Percentiles rank a stretch among this genome's conserved stretches.
Evolutionary conservation across 2,329 filamentous ascomycete genomes (phyloP).

Genomic region (Penicillium sp.): DNA sequence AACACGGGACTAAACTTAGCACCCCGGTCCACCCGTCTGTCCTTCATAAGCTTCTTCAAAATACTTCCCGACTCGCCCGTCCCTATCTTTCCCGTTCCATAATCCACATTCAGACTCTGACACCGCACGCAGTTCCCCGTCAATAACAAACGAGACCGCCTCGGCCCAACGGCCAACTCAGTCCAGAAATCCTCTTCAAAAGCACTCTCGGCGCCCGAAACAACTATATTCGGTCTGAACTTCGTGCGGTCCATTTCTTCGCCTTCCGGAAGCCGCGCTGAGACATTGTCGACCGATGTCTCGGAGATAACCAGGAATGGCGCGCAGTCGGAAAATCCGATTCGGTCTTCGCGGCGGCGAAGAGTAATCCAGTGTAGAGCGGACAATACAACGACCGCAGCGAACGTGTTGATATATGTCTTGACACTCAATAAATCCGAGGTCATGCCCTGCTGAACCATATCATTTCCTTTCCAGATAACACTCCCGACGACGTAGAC

Average conservation of each 20-base stretch:
- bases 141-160: slow-evolving; percentile 49
- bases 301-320: slow-evolving; percentile 71
- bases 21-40: slow-evolving; percentile 69
- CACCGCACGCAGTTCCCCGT: slow-evolving; percentile 71
- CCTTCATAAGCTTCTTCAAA: slow-evolving; percentile 67
- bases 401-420: neutral
- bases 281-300: slow-evolving; percentile 67
- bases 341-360: slow-evolving; percentile 18
- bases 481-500: neutral
- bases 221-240: slow-evolving; percentile 71
- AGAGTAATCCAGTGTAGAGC: neutral
- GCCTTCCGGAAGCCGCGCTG: slow-evolving; percentile 51
- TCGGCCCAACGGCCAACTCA: slow-evolving; percentile 51
- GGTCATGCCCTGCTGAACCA: slow-evolving; percentile 1
- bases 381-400: neutral
- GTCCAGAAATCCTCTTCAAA: slow-evolving; percentile 75
- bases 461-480: neutral
- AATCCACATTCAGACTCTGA: slow-evolving; percentile 69
- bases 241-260: slow-evolving; percentile 62
- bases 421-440: neutral
- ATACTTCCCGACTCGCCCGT: slow-evolving; percentile 59
- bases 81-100: slow-evolving; percentile 60
- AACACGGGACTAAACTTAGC: slow-evolving; percentile 68
- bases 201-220: slow-evolving; percentile 55
- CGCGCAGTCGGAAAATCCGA: slow-evolving; percentile 34